These are phyloP conservation scores for Candida fluviatilis DNA, from an alignment of 805 yeast genomes.

Conservation along the genomic window DNA sequence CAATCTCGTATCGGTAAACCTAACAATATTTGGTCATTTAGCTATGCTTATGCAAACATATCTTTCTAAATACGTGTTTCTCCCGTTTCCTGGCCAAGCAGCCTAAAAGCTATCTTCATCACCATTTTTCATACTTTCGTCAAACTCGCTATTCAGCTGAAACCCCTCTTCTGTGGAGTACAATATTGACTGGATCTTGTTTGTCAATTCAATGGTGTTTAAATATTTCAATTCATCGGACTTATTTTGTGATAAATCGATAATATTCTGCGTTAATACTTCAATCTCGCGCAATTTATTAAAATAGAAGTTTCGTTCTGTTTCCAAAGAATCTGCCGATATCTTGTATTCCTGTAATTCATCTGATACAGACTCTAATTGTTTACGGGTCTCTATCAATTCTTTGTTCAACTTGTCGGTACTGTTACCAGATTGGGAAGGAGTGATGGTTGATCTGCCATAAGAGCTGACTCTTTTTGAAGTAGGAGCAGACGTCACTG, in stretches of 20 bases:
- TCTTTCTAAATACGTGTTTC: no score
- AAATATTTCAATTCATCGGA: constrained; percentile 42
- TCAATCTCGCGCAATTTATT: constrained; percentile 87
- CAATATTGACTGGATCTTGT: constrained; percentile 69
- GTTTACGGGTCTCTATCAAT: constrained; percentile 40
- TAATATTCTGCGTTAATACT: constrained; percentile 59
- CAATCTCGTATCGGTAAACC: no score
- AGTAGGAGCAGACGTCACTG: constrained; percentile 8
- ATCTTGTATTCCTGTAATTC: constrained; percentile 56
- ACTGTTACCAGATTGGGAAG: constrained; percentile 6
- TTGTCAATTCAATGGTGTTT: constrained; percentile 24
- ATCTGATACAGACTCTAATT: constrained; percentile 36
- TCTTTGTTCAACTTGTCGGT: constrained; percentile 21
- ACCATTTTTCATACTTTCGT: constrained; percentile 7
- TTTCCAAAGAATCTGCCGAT: constrained; percentile 62
- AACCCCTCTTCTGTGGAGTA: constrained; percentile 85
- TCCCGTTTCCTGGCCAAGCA: no score
- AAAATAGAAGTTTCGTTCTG: constrained; percentile 88
- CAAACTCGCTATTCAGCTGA: constrained; percentile 46
- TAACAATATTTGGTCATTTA: no score
- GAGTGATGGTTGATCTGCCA: constrained; percentile 6
- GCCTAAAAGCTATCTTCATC: no score
- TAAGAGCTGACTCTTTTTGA: constrained; percentile 17
- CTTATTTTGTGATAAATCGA: constrained; percentile 15
- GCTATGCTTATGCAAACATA: neutral